Base-by-base conservation (phyloP, 2,329 filamentous ascomycete genomes). In the Chrysoporthe cubensis region DNA sequence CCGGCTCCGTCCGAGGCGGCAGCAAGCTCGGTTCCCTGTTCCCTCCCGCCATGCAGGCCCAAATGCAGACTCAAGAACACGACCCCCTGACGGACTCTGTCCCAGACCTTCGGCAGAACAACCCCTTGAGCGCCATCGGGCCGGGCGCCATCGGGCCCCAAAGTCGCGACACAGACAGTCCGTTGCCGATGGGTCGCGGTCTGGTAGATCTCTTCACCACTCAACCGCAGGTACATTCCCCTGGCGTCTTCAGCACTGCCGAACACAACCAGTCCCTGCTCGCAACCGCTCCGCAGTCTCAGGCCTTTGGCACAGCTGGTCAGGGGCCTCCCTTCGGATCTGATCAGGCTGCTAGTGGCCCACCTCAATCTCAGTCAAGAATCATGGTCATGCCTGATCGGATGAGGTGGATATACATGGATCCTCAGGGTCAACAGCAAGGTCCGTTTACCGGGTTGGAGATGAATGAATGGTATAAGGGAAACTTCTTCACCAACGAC, bases 401-500 rank as follows among this genome's bases (percentile, higher is more conserved):
- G 16, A 99, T 99, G 94, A 87, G 95, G 74, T 99, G 96, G 96
- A 95, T 97, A 21, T 99, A 99, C 77, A 90, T 96, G 64, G 96
- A 99, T 76, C 96, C 96, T 5, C 93, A 97, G 76, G 94, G 94
- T 32, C 91, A 93, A 70, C 90, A 93, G 6, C 96, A 99, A 76
- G 96, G 96, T 0, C 96, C 96, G 0, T 99, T 96, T 80, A 97
- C 94, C 50, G 96, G 96, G 1, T 82, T 99, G 62, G 96, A 99
- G 79, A 99, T 99, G 96, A 96, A 99, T 73, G 96, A 99, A 74
- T 99, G 96, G 96, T 99, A 98, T 81, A 98, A 98, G 78, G 95
- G 94, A 48, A 94, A 95, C 58, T 99, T 98, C 81, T 99, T 99
- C 80, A 97, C 93, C 0, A 90, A 95, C 0, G 95, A 99, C 74